Evolutionary conservation across 2,329 filamentous ascomycete genomes (phyloP), one percentile per base, ranked within the genome.

Genomic region (Trichophyton mentagrophytes): DNA sequence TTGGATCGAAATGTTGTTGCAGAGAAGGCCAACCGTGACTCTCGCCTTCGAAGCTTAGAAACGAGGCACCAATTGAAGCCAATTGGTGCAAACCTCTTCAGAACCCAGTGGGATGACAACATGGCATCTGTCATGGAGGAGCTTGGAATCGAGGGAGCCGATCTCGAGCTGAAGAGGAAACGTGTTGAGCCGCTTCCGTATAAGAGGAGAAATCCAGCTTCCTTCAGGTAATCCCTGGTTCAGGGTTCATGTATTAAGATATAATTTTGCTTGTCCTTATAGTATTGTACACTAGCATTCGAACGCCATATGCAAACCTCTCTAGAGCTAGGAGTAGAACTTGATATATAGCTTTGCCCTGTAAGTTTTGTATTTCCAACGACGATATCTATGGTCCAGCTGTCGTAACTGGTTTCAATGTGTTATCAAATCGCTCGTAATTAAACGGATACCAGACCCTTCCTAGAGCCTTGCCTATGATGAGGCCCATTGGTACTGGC

Each of bases 51-150:
- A 70, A 84, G 82, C 64, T 87, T 95, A 72, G 82, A 86, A 65
- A 82, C 85, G 70, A 85, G 85, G 71, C 83, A 89, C 71, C 74
- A 78, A 61, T 77, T 93, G 63, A 80, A 78, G 62, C 83, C 91
- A 6, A 84, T 96, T 62, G 91, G 91, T 49, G 88, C 90, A 67
- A 89, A 85, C 71, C 77, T 99, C 67, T 99, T 97, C 85, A 85
- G 93, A 66, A 86, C 85, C 63, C 78, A 87, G 65, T 97, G 91
- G 89, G 93, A 99, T 73, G 88, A 93, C 62, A 84, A 82, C 68
- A 99, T 89, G 59, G 85, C 83, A n/a, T 85, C 79, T 58, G 89
- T 99, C 64, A 96, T 99, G 92, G 79, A 84, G 70, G 82, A 88
- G 67, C 82, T 88, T 67, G 84, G 83, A 63, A 79, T 95, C 64